phyloP scores from a whole-genome alignment of 1,139 yeast genomes.

The Pneumocystis wakefieldiae region DNA sequence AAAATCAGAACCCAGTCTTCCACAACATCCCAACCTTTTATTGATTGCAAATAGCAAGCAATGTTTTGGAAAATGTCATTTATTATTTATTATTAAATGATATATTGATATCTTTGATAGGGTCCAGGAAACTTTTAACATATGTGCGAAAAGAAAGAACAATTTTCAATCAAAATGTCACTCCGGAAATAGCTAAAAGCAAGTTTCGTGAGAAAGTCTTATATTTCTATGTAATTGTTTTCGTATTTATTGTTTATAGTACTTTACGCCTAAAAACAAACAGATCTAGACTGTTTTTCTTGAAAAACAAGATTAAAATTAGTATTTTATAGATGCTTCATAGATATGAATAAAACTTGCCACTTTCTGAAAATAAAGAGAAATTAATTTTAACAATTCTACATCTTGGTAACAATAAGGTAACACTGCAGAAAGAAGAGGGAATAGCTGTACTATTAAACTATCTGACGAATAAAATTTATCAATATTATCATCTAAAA shows the following conservation, averaged over 20 bases:
- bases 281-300: not conserved
- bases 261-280: not conserved
- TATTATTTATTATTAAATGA: not conserved
- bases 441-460: not conserved
- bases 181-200: not conserved
- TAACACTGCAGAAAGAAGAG: not conserved
- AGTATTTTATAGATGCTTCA: not conserved
- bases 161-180: not conserved
- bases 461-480: not conserved
- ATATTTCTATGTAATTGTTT: not conserved
- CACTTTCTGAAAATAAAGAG: not conserved
- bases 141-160: slow-evolving; percentile 51
- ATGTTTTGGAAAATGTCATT: slow-evolving; percentile 56
- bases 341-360: not conserved
- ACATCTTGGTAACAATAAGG: not conserved
- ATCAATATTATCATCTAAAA: not conserved
- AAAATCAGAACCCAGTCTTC: slow-evolving; percentile 51
- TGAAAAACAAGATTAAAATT: not conserved
- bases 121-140: slow-evolving; percentile 77
- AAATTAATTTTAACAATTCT: not conserved
- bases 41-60: slow-evolving; percentile 66
- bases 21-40: slow-evolving; percentile 61
- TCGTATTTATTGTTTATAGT: not conserved
- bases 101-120: slow-evolving; percentile 1
- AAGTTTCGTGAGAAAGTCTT: not conserved